These are phyloP conservation scores for Begonia loranthoides DNA, from an alignment of 306 rosid species.

Conservation along the genomic window DNA sequence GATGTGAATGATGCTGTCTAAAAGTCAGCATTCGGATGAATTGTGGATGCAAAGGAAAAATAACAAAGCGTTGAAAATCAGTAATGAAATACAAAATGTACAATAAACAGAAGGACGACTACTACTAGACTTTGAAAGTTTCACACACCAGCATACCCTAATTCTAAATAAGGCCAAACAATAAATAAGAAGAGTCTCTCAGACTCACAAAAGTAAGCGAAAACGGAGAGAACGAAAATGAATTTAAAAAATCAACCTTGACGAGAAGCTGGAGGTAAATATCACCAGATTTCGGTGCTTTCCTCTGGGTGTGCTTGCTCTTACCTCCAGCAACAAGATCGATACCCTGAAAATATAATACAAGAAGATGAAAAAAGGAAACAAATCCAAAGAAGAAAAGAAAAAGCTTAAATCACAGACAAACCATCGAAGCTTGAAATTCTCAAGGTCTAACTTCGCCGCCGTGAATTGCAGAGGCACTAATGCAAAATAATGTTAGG, in stretches of 20 bases:
- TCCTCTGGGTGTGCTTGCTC: constrained; percentile 65
- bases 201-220: background rate
- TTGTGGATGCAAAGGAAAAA: too few relatives aligned
- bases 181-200: background rate
- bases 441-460: background rate
- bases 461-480: background rate
- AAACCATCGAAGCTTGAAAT: background rate
- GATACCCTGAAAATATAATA: constrained; percentile 23
- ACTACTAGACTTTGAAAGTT: too few relatives aligned
- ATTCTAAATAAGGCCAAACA: too few relatives aligned
- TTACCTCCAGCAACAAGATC: constrained; percentile 80
- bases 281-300: constrained; percentile 73
- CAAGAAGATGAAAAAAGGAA: background rate
- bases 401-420: background rate
- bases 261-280: constrained; percentile 57
- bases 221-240: background rate
- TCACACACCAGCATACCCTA: too few relatives aligned
- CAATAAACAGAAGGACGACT: too few relatives aligned
- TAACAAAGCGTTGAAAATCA: too few relatives aligned
- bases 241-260: constrained; percentile 10
- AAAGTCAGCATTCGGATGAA: too few relatives aligned
- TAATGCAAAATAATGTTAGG: too few relatives aligned
- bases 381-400: background rate
- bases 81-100: too few relatives aligned
- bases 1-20: too few relatives aligned